Base-by-base conservation (phyloP, 192 early-diverging fungal genomes). In the Hyaloraphidium curvatum region DNA sequence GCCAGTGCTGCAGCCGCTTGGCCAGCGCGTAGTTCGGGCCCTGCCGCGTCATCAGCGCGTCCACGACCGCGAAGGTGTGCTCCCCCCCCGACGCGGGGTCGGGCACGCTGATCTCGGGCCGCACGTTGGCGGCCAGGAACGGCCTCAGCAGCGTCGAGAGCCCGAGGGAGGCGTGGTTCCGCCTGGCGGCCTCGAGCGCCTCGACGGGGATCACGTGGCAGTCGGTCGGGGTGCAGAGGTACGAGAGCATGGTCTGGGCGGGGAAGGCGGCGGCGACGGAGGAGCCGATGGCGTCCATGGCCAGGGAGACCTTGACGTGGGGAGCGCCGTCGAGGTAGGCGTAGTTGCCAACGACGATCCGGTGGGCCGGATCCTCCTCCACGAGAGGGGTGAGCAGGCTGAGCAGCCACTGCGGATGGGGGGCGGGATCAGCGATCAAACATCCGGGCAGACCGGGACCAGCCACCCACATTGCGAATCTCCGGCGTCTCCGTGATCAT, bases 191-290 rank as follows among this genome's bases (percentile, higher is more conserved):
- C 9, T 54, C 23, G 13, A 53, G n/a, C 5, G 55, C 55, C n/a
- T 55, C 55, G 17, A 14, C n/a, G 5, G 55, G 53, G 14, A 55
- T 55, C 30, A 55, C 55, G 51, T 55, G 55, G 50, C 53, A 51
- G 55, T 55, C 55, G 7, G 55, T 55, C 13, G 55, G 55, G 5
- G 55, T 55, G 55, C 55, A 55, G 14, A 55, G 25, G 53, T 55
- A 55, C 23, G 51, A 35, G n/a, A 25, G 22, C n/a, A n/a, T n/a
- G 7, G 55, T 48, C 14, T 14, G 7, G 37, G 48, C 51, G 5
- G 23, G 23, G 13, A 4, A 33, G n/a, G 23, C 30, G 11, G 11
- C 19, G 51, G 51, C 5, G n/a, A 55, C 3, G n/a, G 23, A 35
- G 17, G 4, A 7, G 3, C 23, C 48, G n/a, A 55, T 55, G 27